Conservation (phyloP, 1,139 yeast species). For the Yarrowia galli region DNA sequence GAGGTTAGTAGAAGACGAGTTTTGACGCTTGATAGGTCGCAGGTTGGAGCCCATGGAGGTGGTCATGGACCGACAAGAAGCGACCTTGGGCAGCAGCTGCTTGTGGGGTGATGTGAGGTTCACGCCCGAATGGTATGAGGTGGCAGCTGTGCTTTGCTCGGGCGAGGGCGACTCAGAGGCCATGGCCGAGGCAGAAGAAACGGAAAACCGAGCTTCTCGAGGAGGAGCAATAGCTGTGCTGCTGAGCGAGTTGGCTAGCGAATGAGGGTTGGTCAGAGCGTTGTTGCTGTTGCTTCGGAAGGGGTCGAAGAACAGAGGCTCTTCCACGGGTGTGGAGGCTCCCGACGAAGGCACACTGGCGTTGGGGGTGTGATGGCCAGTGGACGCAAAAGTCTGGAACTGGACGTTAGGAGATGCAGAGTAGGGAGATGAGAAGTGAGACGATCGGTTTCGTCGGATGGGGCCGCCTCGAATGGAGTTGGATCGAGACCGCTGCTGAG, state of each 20-base stretch:
- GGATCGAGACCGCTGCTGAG: constrained; percentile 13
- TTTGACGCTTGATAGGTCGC: constrained; percentile 38
- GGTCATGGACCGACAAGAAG: constrained; percentile 31
- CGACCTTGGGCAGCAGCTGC: constrained; percentile 38
- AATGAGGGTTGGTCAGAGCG: constrained; percentile 31
- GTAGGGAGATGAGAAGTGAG: constrained; percentile 30
- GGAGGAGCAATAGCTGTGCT: constrained; percentile 39
- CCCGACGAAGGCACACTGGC: constrained; percentile 36
- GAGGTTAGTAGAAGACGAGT: constrained; percentile 38
- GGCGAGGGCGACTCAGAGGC: constrained; percentile 36
- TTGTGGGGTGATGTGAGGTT: constrained; percentile 37
- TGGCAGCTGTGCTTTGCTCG: constrained; percentile 37
- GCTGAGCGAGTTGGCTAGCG: constrained; percentile 35
- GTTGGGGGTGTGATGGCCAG: constrained; percentile 21
- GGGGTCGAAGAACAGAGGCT: constrained; percentile 38
- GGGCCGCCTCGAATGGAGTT: constrained; percentile 33
- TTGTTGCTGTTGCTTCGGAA: constrained; percentile 33
- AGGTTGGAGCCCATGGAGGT: constrained; percentile 35
- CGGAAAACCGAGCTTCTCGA: constrained; percentile 34
- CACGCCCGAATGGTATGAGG: constrained; percentile 35
- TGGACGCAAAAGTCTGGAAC: constrained; percentile 30
- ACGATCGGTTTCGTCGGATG: constrained; percentile 37
- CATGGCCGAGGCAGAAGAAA: constrained; percentile 17
- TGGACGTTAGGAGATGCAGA: constrained; percentile 37
- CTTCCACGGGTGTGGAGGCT: constrained; percentile 37